Percentiles rank a stretch among this genome's conserved stretches.
phyloP scores from a whole-genome alignment of 345 rosid species.

The Melaleuca quinquenervia region DNA sequence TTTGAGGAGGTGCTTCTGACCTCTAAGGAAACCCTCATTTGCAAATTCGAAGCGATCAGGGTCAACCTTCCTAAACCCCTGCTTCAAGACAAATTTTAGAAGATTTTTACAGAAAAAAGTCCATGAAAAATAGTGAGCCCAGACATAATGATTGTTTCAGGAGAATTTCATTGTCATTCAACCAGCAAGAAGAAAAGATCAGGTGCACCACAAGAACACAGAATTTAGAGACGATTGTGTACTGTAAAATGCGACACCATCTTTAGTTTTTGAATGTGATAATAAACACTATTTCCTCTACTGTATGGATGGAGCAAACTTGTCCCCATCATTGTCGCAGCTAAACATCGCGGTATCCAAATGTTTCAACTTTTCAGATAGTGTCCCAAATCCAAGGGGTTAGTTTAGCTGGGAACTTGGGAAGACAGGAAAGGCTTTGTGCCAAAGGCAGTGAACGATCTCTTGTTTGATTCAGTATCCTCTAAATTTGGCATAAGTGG shows the following conservation, averaged over 20 bases:
- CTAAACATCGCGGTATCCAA: background rate
- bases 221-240: background rate
- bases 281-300: background rate
- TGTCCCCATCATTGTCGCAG: background rate
- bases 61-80: constrained; percentile 90
- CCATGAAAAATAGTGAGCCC: background rate
- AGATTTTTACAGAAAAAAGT: background rate
- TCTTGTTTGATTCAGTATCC: background rate
- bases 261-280: background rate
- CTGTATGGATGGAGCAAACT: background rate
- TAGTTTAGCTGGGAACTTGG: background rate
- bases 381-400: background rate
- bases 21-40: constrained; percentile 76
- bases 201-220: background rate
- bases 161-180: background rate
- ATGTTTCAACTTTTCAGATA: background rate
- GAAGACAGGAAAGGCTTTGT: background rate
- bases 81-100: background rate
- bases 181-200: background rate
- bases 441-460: background rate
- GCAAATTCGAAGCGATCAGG: constrained; percentile 92
- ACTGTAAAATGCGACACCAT: background rate
- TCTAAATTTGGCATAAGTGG: background rate
- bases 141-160: background rate
- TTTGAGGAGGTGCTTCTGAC: constrained; percentile 66